phyloP scores from a whole-genome alignment of 768 basidiomycete genomes.

The Mycena alexandri region DNA sequence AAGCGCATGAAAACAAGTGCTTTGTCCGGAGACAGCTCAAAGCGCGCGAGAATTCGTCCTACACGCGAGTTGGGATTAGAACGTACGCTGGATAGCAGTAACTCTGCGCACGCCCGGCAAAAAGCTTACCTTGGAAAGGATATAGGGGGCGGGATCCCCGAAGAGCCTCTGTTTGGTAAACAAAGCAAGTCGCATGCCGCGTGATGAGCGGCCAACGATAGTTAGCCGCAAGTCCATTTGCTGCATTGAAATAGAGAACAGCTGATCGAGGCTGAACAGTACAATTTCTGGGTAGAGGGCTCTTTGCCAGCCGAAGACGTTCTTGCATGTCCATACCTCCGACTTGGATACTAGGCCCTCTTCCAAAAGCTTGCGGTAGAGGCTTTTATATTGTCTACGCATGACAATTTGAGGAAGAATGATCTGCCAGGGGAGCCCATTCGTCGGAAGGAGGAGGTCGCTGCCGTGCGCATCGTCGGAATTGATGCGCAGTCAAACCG shows the following conservation, averaged over 20 bases:
- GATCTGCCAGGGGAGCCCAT: constrained; percentile 26
- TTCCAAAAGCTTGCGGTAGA: neutral
- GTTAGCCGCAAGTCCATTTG: constrained; percentile 12
- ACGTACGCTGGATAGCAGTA: neutral
- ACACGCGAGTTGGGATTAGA: neutral
- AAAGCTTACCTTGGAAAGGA: constrained; percentile 27
- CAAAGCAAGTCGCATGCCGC: neutral
- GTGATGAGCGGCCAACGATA: neutral
- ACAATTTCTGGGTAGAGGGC: neutral
- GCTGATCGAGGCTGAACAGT: constrained; percentile 18
- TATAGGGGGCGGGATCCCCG: constrained; percentile 2
- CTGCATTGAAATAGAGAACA: constrained; percentile 4
- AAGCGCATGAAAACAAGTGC: constrained; percentile 11
- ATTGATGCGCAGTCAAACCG: constrained; percentile 21
- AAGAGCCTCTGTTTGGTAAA: constrained; percentile 12
- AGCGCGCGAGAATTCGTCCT: constrained; percentile 25
- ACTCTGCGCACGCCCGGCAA: neutral
- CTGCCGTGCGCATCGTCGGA: constrained; percentile 13
- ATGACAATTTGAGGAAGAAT: constrained; percentile 6
- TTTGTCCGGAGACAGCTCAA: constrained; percentile 10
- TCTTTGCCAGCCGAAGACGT: neutral
- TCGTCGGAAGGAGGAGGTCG: constrained; percentile 26
- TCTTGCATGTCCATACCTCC: neutral
- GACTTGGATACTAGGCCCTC: constrained; percentile 1
- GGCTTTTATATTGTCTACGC: neutral